Evolutionary conservation across 495 filamentous ascomycete genomes (phyloP).

Genomic region (Xylaria grammica): DNA sequence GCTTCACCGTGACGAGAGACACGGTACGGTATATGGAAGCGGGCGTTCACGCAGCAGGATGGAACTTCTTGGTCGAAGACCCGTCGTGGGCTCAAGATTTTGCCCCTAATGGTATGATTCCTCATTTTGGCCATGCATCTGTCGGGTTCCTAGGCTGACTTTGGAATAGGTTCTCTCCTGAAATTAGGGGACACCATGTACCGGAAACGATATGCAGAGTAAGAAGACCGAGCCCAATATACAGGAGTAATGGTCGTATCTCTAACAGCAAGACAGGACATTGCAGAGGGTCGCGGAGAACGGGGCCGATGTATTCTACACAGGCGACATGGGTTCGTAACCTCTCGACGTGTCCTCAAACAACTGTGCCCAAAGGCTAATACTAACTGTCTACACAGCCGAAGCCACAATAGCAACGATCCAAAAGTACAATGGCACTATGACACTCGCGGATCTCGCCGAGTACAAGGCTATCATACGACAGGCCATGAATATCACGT

Average conservation of each 20-base stretch:
- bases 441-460: conserved; percentile 78
- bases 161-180: conserved; percentile 51
- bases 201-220: conserved; percentile 75
- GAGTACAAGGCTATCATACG: conserved; percentile 70
- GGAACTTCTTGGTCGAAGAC: conserved; percentile 71
- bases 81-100: conserved; percentile 86
- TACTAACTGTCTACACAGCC: conserved; percentile 50
- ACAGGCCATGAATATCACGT: conserved; percentile 67
- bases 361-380: background rate
- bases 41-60: conserved; percentile 33
- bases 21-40: conserved; percentile 68
- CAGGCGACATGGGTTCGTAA: conserved; percentile 56
- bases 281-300: conserved; percentile 73
- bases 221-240: conserved; percentile 13
- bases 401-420: conserved; percentile 73
- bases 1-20: conserved; percentile 72
- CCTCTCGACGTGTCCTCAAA: background rate
- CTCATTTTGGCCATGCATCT: background rate
- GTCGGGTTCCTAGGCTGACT: conserved; percentile 5
- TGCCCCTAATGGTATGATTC: conserved; percentile 67
- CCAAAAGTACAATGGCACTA: conserved; percentile 71
- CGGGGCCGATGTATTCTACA: conserved; percentile 79
- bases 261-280: conserved; percentile 46
- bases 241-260: no score
- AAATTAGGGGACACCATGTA: conserved; percentile 77